phyloP scores from a whole-genome alignment of 2,329 filamentous ascomycete species.

The Trichoderma sp. region DNA sequence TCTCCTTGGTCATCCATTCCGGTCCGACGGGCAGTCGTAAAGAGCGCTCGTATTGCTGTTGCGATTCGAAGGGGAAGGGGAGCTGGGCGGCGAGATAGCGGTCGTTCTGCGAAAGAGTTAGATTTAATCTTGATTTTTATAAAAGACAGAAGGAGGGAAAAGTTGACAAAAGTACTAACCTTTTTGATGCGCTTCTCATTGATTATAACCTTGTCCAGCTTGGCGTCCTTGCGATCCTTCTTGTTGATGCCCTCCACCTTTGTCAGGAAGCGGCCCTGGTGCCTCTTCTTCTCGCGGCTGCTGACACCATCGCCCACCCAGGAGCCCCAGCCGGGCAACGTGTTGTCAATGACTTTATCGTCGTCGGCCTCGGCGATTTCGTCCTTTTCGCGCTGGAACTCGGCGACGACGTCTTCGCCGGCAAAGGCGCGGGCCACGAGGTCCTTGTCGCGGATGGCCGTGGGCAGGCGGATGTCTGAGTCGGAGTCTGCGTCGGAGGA shows the following conservation, averaged over 20 bases:
- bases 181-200: conserved; percentile 90
- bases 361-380: conserved; percentile 73
- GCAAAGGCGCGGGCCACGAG: conserved; percentile 85
- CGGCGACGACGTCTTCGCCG: conserved; percentile 78
- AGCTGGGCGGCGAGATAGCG: conserved; percentile 83
- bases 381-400: conserved; percentile 81
- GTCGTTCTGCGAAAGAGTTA: conserved; percentile 60
- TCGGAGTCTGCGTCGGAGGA: conserved; percentile 50
- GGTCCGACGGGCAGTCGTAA: conserved; percentile 84
- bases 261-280: conserved; percentile 63
- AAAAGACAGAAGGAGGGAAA: background rate
- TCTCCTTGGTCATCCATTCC: conserved; percentile 96
- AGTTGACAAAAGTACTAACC: conserved; percentile 46
- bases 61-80: conserved; percentile 86
- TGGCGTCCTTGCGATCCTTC: conserved; percentile 77
- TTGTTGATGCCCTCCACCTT: conserved; percentile 74
- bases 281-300: conserved; percentile 65
- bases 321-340: conserved; percentile 90
- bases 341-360: conserved; percentile 78
- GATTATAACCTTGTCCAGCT: conserved; percentile 82
- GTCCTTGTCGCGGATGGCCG: conserved; percentile 62
- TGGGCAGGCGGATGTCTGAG: conserved; percentile 53
- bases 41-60: conserved; percentile 86
- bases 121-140: background rate
- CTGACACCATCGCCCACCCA: conserved; percentile 86